These are phyloP conservation scores for Cutaneotrichosporon sp. DNA, from an alignment of 1,284 basidiomycete genomes.

Conservation along the genomic window DNA sequence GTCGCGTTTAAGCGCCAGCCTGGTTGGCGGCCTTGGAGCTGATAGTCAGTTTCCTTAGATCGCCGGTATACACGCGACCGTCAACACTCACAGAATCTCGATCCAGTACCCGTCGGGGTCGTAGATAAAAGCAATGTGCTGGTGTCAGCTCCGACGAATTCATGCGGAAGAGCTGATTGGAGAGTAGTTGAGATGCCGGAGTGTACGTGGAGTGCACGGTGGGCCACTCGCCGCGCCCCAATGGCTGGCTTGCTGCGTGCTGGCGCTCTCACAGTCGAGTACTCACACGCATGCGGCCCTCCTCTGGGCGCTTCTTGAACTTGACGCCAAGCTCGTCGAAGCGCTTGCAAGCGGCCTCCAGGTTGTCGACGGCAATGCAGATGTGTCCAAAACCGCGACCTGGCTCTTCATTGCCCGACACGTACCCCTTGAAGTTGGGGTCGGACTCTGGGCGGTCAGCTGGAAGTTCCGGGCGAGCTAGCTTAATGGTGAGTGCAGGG, in stretches of 20 bases:
- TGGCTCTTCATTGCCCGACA: slow-evolving; percentile 76
- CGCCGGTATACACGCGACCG: background rate
- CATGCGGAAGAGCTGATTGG: too few relatives aligned
- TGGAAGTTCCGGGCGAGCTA: background rate
- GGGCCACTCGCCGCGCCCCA: too few relatives aligned
- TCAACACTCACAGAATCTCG: slow-evolving; percentile 46
- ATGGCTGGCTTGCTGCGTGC: too few relatives aligned
- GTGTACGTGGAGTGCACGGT: too few relatives aligned
- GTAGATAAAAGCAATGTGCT: slow-evolving; percentile 67
- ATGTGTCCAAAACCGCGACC: slow-evolving; percentile 81
- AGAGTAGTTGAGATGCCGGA: too few relatives aligned
- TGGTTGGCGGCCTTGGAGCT: slow-evolving; percentile 11
- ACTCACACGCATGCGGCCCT: slow-evolving; percentile 79
- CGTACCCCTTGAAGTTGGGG: slow-evolving; percentile 69
- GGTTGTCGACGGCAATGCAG: slow-evolving; percentile 69
- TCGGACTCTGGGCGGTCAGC: slow-evolving; percentile 55
- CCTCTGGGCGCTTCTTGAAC: slow-evolving; percentile 83
- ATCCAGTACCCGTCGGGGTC: slow-evolving; percentile 72
- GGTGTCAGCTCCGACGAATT: too few relatives aligned
- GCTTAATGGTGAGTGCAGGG: too few relatives aligned
- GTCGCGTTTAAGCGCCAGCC: slow-evolving; percentile 15
- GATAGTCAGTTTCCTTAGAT: background rate
- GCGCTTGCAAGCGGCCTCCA: slow-evolving; percentile 75
- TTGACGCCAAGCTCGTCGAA: slow-evolving; percentile 76
- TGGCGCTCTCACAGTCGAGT: too few relatives aligned